These are phyloP conservation scores for Aspergillus hortae DNA, from an alignment of 2,329 filamentous ascomycete genomes.

Conservation along the genomic window DNA sequence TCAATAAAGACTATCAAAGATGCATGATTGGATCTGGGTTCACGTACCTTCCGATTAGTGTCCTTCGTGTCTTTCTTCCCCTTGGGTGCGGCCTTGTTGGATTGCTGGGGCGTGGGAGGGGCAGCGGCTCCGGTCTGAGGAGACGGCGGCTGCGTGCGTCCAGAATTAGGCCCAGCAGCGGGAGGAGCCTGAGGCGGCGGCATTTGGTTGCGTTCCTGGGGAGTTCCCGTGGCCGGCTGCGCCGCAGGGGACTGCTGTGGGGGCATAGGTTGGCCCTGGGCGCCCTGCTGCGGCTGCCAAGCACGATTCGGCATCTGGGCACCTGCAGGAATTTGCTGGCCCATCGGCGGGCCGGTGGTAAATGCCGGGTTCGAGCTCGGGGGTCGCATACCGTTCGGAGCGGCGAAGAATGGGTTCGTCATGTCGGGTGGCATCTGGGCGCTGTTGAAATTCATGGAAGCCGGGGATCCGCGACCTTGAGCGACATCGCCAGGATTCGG, in stretches of 20 bases:
- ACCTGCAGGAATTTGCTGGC: constrained; percentile 42
- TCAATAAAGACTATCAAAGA: constrained; percentile 12
- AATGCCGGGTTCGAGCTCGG: constrained; percentile 53
- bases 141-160: constrained; percentile 42
- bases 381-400: constrained; percentile 55
- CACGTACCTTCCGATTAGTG: constrained; percentile 46
- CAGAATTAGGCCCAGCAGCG: constrained; percentile 34
- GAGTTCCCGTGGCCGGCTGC: constrained; percentile 50
- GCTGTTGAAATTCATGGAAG: constrained; percentile 54
- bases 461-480: constrained; percentile 58
- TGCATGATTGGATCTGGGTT: constrained; percentile 2
- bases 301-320: constrained; percentile 39
- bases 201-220: constrained; percentile 55
- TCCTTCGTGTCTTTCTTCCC: constrained; percentile 57
- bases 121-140: constrained; percentile 44
- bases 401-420: constrained; percentile 40
- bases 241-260: constrained; percentile 42
- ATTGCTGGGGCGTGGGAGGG: constrained; percentile 60
- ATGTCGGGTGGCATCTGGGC: constrained; percentile 50
- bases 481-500: constrained; percentile 53
- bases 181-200: constrained; percentile 48
- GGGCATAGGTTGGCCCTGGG: constrained; percentile 45
- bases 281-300: constrained; percentile 39
- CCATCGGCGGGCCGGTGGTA: constrained; percentile 39
- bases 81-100: constrained; percentile 57